Evolutionary conservation across 495 filamentous ascomycete species (phyloP), one percentile per base, ranked within the genome.

Genomic region (Jackrogersella multiformis): DNA sequence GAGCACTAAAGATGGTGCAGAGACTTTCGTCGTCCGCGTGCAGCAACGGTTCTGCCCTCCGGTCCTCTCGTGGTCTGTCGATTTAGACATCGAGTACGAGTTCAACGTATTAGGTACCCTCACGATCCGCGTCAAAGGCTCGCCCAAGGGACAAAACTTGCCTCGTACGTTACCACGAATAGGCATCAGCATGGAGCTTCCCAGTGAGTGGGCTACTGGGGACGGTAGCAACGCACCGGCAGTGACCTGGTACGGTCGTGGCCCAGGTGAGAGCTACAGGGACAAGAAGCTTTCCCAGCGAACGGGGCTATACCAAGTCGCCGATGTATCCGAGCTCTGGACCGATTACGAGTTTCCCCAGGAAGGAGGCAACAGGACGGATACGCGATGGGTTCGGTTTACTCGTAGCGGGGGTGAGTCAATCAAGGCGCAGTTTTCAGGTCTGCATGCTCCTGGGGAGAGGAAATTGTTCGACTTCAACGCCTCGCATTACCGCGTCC

Each of bases 341-440:
- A 83, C 82, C 1, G 73, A 79, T 2, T 90, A 89, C 68, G 88
- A 90, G 38, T 82, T 84, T 28, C 88, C 87, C 0, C 88, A 90
- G 58, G 88, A 90, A 60, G 83, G 79, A 46, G 83, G 85, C 32
- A 90, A 90, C 58, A 75, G 86, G n/a, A 85, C 82, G 39, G 86
- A 84, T 16, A 85, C 83, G 2, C 66, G 81, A 15, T 89, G 85
- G 84, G 71, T 88, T 20, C 54, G 73, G 34, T 71, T 85, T 10
- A 67, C 68, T 4, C 70, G 81, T 44, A 57, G 61, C 0, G 56
- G 75, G 3, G 78, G 79, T 10, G 69, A 74, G 53, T 73, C 78
- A 26, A 36, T 81, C 13, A 77, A 75, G 52, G 73, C 74, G 30
- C 58, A 58, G 34, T 65, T 78, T 64, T 23, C 66, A 52, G 61